Base-by-base conservation (phyloP, 805 yeast species). In the Starmerella lactis-condensi region DNA sequence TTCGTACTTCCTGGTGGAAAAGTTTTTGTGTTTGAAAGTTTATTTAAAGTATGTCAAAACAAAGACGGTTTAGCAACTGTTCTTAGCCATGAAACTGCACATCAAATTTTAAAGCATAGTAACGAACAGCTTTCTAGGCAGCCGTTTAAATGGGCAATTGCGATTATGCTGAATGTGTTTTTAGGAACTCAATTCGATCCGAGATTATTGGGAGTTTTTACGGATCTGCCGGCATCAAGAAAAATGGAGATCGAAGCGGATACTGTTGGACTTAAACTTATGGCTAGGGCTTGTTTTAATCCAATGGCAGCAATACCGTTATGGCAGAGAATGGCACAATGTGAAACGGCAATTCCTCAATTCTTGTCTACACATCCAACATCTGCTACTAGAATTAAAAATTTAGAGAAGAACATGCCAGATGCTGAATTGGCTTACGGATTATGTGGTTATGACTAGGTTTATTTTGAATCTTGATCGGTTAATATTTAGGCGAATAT, bases 171-270 rank as follows among this genome's bases (percentile, higher is more conserved):
- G 32, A 72, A 69, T 44, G 49, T 73, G 1, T 42, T 70, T n/a
- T 64, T 83, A 4, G 81, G 91, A 4, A 55, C 70, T 5, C 54
- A 62, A 32, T 46, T 76, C 34, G 67, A 67, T 43, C 62, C 65
- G 31, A 40, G 76, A 20, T 51, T 78, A 11, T 42, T 65, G 17
- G 62, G 62, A 17, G 62, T 81, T 1, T 48, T 69, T 10, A 50
- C 82, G 29, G 67, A 69, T 41, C 66, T 75, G 65, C 95, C 95
- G 0, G 76, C 91, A 1, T 76, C 92, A 1, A 62, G 99, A 45
- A 79, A 69, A 36, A 81, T 81, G 93, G 99, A 89, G 53, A 65
- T 81, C 1, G 98, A 89, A 52, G 96, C 98, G 0, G 98, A 89
- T 53, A 73, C 74, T 45, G 83, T 89, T 19, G 99, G 99, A 0